These are phyloP conservation scores for Apiotrichum brassicae DNA, from an alignment of 1,284 basidiomycete species.

Conservation along the genomic window DNA sequence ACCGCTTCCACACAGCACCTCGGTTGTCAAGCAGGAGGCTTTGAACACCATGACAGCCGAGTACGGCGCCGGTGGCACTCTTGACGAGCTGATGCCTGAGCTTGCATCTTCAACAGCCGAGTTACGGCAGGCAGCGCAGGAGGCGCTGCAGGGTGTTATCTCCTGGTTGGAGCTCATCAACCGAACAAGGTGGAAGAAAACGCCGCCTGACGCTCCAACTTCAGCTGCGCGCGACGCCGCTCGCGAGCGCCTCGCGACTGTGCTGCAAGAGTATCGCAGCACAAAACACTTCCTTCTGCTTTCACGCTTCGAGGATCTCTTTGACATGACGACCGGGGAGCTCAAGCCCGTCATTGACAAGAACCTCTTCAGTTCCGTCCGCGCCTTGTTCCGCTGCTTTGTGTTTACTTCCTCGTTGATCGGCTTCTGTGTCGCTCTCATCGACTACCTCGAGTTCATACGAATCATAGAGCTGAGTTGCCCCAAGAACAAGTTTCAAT, in stretches of 20 bases:
- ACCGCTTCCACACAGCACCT: slow-evolving; percentile 11
- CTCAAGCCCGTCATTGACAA: slow-evolving; percentile 2
- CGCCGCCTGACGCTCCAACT: slow-evolving; percentile 15
- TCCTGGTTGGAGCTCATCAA: slow-evolving; percentile 51
- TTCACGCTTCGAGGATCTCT: slow-evolving; percentile 50
- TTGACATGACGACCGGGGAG: slow-evolving; percentile 39
- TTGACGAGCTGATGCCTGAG: slow-evolving; percentile 51
- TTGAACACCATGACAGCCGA: slow-evolving; percentile 9
- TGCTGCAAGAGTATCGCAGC: slow-evolving; percentile 49
- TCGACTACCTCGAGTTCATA: slow-evolving; percentile 39
- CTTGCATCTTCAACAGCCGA: slow-evolving; percentile 50
- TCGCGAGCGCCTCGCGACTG: slow-evolving; percentile 42
- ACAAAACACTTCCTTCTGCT: slow-evolving; percentile 50
- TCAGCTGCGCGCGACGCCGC: slow-evolving; percentile 46
- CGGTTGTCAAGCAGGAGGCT: slow-evolving; percentile 1
- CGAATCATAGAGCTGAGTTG: slow-evolving; percentile 39
- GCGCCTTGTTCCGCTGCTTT: slow-evolving; percentile 48
- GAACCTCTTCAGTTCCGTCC: slow-evolving; percentile 21
- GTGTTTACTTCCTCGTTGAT: slow-evolving; percentile 47
- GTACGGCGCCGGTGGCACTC: slow-evolving; percentile 6
- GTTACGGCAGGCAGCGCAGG: slow-evolving; percentile 47
- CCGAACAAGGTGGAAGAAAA: slow-evolving; percentile 49
- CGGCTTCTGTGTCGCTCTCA: slow-evolving; percentile 34
- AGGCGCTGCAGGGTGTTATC: slow-evolving; percentile 44
- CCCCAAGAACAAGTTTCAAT: slow-evolving; percentile 46